Conservation (phyloP, 2,329 filamentous ascomycete genomes). For the Sclerotinia trifoliorum region DNA sequence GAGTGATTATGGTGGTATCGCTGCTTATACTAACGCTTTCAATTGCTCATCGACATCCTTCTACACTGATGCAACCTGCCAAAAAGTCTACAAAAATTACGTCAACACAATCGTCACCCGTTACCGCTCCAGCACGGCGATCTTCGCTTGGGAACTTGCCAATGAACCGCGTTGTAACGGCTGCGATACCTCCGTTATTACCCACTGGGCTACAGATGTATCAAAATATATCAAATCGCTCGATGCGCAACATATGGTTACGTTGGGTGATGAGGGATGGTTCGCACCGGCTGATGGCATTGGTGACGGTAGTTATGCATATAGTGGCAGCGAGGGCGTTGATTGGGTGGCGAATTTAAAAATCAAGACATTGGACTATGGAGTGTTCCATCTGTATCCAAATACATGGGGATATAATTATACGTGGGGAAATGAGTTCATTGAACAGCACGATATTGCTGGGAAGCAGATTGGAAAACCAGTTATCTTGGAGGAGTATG, state of each 20-base stretch:
- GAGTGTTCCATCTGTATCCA: conserved; percentile 54
- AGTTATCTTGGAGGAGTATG: conserved; percentile 44
- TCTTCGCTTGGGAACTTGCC: conserved; percentile 67
- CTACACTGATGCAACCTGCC: conserved; percentile 54
- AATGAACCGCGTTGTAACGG: conserved; percentile 65
- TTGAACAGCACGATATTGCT: conserved; percentile 45
- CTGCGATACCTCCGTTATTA: conserved; percentile 57
- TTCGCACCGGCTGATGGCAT: conserved; percentile 43
- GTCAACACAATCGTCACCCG: conserved; percentile 57
- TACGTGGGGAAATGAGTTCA: conserved; percentile 49
- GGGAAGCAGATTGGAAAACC: conserved; percentile 44
- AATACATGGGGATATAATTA: conserved; percentile 43
- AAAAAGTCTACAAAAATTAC: conserved; percentile 58
- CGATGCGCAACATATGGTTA: conserved; percentile 60
- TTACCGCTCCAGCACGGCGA: conserved; percentile 56
- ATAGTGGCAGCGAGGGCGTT: conserved; percentile 46
- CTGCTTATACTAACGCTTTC: conserved; percentile 55
- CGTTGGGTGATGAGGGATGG: conserved; percentile 63
- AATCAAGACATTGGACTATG: conserved; percentile 51
- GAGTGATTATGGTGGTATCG: conserved; percentile 64
- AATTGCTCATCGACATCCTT: conserved; percentile 53
- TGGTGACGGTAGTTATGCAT: conserved; percentile 47
- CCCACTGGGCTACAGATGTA: conserved; percentile 57
- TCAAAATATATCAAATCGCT: conserved; percentile 63
- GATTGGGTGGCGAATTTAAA: conserved; percentile 50